Conservation (phyloP, 257 asterid species). For the Fraxinus pennsylvanica region DNA sequence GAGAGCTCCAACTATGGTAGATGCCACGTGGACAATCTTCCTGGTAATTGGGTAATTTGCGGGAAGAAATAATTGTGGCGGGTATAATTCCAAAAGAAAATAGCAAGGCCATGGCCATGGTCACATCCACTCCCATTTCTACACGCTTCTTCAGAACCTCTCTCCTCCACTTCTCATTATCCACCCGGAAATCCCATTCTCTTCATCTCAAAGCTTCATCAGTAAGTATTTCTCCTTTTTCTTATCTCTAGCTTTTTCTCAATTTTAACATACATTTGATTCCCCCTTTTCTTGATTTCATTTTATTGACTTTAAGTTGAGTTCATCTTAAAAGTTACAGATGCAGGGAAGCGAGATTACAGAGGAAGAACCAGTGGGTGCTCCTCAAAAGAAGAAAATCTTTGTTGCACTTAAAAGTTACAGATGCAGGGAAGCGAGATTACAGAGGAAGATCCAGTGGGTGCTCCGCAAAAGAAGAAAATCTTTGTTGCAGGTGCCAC, state of each 20-base stretch:
- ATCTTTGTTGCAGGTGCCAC: slow-evolving; percentile 93
- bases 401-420: too few relatives aligned
- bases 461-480: slow-evolving; percentile 50
- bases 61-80: slow-evolving; percentile 22
- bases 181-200: slow-evolving; percentile 29
- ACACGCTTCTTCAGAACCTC: slow-evolving; percentile 41
- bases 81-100: background rate
- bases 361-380: slow-evolving; percentile 42
- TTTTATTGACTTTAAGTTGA: background rate
- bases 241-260: background rate
- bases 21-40: background rate
- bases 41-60: background rate
- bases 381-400: slow-evolving; percentile 55
- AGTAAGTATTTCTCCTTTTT: slow-evolving; percentile 27
- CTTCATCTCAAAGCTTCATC: slow-evolving; percentile 49
- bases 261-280: background rate
- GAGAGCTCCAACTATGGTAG: background rate
- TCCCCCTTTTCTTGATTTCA: background rate
- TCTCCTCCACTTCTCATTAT: slow-evolving; percentile 33
- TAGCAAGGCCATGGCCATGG: slow-evolving; percentile 26
- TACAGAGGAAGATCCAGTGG: slow-evolving; percentile 43
- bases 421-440: slow-evolving; percentile 66
- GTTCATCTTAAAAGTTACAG: slow-evolving; percentile 33
- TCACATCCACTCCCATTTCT: slow-evolving; percentile 36
- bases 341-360: slow-evolving; percentile 66